Evolutionary conservation across 192 early-diverging fungal genomes (phyloP).

Genomic region (Linderina pennispora): DNA sequence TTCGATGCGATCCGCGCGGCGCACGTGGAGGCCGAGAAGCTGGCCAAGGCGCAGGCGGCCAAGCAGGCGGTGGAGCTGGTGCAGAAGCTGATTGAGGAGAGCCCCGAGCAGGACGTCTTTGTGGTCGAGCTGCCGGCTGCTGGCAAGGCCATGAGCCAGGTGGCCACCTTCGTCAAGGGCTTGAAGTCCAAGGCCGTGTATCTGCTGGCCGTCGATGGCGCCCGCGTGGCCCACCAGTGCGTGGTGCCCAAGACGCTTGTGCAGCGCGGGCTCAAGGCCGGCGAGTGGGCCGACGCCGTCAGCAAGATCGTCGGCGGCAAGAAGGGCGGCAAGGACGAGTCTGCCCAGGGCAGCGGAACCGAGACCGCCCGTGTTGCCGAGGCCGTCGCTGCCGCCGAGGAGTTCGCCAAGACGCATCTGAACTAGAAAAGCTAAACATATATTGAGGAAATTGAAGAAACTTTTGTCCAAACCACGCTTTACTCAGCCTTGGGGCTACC

Average conservation of each 20-base stretch:
- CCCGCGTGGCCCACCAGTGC: slow-evolving; percentile 75
- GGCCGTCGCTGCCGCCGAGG: slow-evolving; percentile 65
- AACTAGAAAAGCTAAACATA: no score
- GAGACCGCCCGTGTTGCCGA: slow-evolving; percentile 59
- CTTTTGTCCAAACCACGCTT: no score
- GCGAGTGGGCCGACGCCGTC: slow-evolving; percentile 88
- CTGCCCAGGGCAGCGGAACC: slow-evolving; percentile 86
- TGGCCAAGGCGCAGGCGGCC: slow-evolving; percentile 72
- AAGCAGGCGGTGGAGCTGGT: slow-evolving; percentile 79
- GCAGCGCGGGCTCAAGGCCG: slow-evolving; percentile 78
- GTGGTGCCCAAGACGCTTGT: slow-evolving; percentile 74
- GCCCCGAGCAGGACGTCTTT: slow-evolving; percentile 47
- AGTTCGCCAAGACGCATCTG: slow-evolving; percentile 66
- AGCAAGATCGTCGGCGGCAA: slow-evolving; percentile 79
- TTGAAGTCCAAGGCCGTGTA: slow-evolving; percentile 80
- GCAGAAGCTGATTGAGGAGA: slow-evolving; percentile 62
- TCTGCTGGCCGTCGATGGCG: slow-evolving; percentile 72
- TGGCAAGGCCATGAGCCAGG: slow-evolving; percentile 79
- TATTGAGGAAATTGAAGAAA: no score
- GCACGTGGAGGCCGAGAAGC: slow-evolving; percentile 87
- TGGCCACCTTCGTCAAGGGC: slow-evolving; percentile 72
- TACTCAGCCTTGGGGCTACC: no score
- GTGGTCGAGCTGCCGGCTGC: slow-evolving; percentile 63
- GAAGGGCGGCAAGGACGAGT: slow-evolving; percentile 90
- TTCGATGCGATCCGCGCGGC: slow-evolving; percentile 71